Base-by-base conservation (phyloP, 352 stramenopile genomes). In the Blastocystis sp. region DNA sequence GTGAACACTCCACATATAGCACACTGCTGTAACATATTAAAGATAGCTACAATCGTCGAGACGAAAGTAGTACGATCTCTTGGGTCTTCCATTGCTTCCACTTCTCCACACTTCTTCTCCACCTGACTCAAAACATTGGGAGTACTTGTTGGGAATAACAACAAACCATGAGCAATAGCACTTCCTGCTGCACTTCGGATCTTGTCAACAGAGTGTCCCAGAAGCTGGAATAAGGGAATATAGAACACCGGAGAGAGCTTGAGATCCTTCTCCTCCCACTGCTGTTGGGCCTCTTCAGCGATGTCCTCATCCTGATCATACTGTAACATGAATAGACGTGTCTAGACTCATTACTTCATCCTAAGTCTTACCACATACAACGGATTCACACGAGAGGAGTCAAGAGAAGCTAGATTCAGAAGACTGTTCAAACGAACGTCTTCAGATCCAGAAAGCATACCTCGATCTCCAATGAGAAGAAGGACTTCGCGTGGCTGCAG, bases 91-190 rank as follows among this genome's bases (percentile, higher is more conserved):
- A 30, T 90, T 81, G 22, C 93, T 91, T 78, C 91, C 92, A 37
- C 92, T 87, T 66, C 93, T 92, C 22, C 92, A 93, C 58, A 95
- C 90, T 73, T 91, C 93, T 40, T 92, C 92, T 66, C 94, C 94
- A 22, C 93, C 92, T 93, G 76, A 24, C 89, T 70, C 40, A 79
- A 70, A 22, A 91, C 73, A 1, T n/a, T 30, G 7, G 33, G 13
- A 15, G 94, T 92, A 24, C 92, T 93, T 89, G 95, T 92, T 0
- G 93, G 93, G 91, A 94, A 95, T 79, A 94, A 93, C 57, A 91
- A 92, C 92, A 96, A 94, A 53, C 93, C 94, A 37, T 94, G 91
- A 1, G 94, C 94, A 44, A 96, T 91, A 24, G 93, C 93, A 22
- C 94, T 91, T 48, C 93, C 92, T 11, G 94, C 94, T 6, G 92